Conservation (phyloP, 1,284 basidiomycete genomes). For the Sutorius eximius region DNA sequence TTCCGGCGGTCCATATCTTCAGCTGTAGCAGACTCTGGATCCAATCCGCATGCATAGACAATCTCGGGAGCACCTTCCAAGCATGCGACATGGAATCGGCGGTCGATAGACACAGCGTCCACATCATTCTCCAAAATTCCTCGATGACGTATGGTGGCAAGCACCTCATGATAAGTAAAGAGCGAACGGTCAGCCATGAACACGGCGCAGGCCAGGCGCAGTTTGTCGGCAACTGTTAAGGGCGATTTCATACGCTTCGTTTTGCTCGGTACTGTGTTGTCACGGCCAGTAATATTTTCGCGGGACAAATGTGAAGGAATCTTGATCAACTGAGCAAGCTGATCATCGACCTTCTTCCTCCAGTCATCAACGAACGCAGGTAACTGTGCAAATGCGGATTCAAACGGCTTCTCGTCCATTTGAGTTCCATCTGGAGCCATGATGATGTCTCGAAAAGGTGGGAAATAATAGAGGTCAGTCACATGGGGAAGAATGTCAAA, state of each 20-base stretch:
- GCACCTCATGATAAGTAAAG: neutral
- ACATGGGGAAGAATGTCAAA: constrained; percentile 15
- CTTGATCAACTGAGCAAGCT: constrained; percentile 7
- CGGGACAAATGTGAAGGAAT: neutral
- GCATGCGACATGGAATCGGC: neutral
- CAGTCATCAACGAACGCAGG: constrained; percentile 10
- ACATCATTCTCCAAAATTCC: too few relatives aligned
- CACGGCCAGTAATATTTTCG: neutral
- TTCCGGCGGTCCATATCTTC: constrained; percentile 21
- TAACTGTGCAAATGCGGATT: constrained; percentile 14
- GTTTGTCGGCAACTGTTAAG: neutral
- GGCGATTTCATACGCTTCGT: neutral
- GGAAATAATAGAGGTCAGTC: constrained; percentile 6
- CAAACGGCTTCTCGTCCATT: constrained; percentile 1
- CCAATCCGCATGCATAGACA: constrained; percentile 16
- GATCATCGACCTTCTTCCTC: constrained; percentile 5
- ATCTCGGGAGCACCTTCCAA: constrained; percentile 8
- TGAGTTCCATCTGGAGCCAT: neutral
- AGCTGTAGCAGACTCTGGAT: constrained; percentile 20
- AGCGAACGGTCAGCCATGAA: neutral
- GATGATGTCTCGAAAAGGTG: constrained; percentile 12
- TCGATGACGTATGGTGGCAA: neutral
- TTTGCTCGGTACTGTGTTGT: neutral
- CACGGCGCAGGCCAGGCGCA: constrained; percentile 9
- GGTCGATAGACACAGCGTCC: neutral